These are phyloP conservation scores for Blumeria graminis DNA, from an alignment of 2,329 filamentous ascomycete species.

Conservation along the genomic window DNA sequence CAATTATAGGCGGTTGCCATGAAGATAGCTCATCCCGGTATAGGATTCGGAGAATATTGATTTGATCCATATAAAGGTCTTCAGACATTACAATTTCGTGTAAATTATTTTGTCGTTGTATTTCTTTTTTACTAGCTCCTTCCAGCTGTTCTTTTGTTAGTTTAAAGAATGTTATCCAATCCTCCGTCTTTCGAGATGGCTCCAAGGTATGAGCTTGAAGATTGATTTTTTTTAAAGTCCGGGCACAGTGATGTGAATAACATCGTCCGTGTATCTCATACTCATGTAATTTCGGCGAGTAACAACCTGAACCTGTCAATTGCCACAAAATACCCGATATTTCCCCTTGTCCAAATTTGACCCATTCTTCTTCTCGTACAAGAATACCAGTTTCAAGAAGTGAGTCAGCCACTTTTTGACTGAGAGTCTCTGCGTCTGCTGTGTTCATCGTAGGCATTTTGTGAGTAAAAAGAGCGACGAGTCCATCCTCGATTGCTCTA, in stretches of 20 bases:
- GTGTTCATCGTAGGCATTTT: constrained; percentile 98
- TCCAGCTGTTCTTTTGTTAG: constrained; percentile 56
- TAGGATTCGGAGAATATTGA: constrained; percentile 63
- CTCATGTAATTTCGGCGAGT: constrained; percentile 56
- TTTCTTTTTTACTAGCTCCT: constrained; percentile 54
- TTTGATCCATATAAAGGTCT: constrained; percentile 69
- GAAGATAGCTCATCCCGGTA: constrained; percentile 60
- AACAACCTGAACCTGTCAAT: constrained; percentile 75
- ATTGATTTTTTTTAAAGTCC: constrained; percentile 86
- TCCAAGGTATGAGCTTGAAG: constrained; percentile 49
- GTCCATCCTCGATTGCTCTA: constrained; percentile 63
- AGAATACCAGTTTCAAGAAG: constrained; percentile 64
- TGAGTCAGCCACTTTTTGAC: constrained; percentile 47
- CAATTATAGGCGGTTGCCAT: constrained; percentile 58
- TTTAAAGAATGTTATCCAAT: constrained; percentile 79
- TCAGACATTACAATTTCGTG: constrained; percentile 92
- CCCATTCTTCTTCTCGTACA: constrained; percentile 85
- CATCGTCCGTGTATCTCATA: constrained; percentile 47
- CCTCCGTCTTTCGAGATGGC: constrained; percentile 40
- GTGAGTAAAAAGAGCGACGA: constrained; percentile 72
- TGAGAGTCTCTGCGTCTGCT: constrained; percentile 77
- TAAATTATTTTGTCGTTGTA: constrained; percentile 78
- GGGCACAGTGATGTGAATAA: constrained; percentile 82
- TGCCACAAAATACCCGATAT: constrained; percentile 87
- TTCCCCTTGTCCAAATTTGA: constrained; percentile 62